A percentile compares a stretch with the other conserved stretches of the same genome.
Conservation (phyloP, 192 early-diverging fungal genomes). For the Podila clonocystis region DNA sequence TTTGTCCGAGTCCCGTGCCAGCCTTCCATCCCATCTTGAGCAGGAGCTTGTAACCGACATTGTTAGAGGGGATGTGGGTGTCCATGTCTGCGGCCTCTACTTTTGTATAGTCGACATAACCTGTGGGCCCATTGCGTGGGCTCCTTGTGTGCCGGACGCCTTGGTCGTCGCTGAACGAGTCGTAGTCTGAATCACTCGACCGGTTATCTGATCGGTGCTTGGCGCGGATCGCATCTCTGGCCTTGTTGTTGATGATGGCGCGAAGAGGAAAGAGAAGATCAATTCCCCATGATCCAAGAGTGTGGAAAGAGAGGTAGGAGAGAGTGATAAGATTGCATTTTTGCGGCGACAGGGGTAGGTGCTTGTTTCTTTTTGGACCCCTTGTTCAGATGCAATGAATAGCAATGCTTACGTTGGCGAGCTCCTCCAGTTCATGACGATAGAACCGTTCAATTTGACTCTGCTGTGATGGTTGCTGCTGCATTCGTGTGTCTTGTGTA, state of each 20-base stretch:
- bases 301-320: neutral
- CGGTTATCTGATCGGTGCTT: conserved; percentile 14
- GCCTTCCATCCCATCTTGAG: conserved; percentile 78
- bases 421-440: conserved; percentile 35
- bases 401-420: conserved; percentile 31
- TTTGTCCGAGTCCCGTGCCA: conserved; percentile 68
- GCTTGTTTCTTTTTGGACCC: neutral
- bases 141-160: neutral
- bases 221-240: conserved; percentile 26
- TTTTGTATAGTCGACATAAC: neutral
- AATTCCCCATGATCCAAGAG: neutral
- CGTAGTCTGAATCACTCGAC: conserved; percentile 16
- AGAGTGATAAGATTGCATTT: conserved; percentile 7
- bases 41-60: conserved; percentile 73
- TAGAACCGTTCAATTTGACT: conserved; percentile 35
- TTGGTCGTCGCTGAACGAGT: neutral
- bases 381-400: neutral
- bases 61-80: conserved; percentile 64
- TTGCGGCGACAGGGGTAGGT: neutral
- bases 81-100: conserved; percentile 63
- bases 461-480: conserved; percentile 33
- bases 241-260: conserved; percentile 3
- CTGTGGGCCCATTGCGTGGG: neutral
- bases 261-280: neutral
- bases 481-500: conserved; percentile 3